Conservation (phyloP, 352 stramenopile species). For the Elongisporangium undulatum region DNA sequence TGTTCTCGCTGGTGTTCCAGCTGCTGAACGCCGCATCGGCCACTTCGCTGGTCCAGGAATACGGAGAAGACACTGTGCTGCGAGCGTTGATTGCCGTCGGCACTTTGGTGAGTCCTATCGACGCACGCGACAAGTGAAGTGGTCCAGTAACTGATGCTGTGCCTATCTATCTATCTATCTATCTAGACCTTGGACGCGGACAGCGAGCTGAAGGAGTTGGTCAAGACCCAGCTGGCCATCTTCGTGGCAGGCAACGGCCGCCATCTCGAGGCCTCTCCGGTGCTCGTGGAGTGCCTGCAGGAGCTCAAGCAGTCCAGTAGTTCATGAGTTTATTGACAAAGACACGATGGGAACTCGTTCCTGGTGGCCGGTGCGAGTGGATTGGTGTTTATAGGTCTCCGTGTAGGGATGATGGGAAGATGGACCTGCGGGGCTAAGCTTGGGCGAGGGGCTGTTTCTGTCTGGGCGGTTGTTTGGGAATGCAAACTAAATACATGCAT, state of each 20-base stretch:
- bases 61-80: slow-evolving; percentile 77
- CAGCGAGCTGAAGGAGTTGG: slow-evolving; percentile 37
- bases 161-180: slow-evolving; percentile 12
- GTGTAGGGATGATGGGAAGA: background rate
- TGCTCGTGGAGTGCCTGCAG: slow-evolving; percentile 47
- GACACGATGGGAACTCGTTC: background rate
- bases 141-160: background rate
- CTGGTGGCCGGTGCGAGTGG: background rate
- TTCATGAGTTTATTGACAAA: background rate
- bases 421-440: background rate
- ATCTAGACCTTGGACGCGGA: slow-evolving; percentile 32
- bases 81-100: slow-evolving; percentile 62
- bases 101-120: slow-evolving; percentile 49
- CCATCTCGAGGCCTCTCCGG: slow-evolving; percentile 25
- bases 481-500: slow-evolving; percentile 5
- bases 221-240: slow-evolving; percentile 41
- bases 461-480: slow-evolving; percentile 1
- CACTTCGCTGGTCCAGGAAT: slow-evolving; percentile 27
- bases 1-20: slow-evolving; percentile 44
- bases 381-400: slow-evolving; percentile 3
- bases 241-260: slow-evolving; percentile 47
- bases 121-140: background rate
- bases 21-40: slow-evolving; percentile 44
- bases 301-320: slow-evolving; percentile 35
- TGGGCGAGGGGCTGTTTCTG: slow-evolving; percentile 3